Base-by-base conservation (phyloP, 148 eudicot species). In the Rhododendron simsii region DNA sequence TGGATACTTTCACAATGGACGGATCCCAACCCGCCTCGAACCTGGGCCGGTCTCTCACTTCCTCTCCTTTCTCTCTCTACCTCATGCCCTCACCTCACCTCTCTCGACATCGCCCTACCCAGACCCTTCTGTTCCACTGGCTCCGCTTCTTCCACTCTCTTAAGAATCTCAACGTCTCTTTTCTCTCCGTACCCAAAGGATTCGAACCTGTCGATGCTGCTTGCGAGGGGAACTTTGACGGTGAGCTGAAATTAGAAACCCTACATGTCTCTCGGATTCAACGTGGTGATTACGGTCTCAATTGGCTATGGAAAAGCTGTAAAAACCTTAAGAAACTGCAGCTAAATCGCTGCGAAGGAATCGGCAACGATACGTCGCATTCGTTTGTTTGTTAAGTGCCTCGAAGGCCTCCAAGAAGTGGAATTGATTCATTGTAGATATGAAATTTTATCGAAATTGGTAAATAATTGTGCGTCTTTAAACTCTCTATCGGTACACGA, bases 401-500 rank as follows among this genome's bases (percentile, higher is more conserved):
- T 55, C 20, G 16, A 55, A 15, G 61, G 61, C 61, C 61, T 55
- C 61, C 61, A 16, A 55, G 61, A 55, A 55, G 5, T 55, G 61
- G 21, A 16, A 55, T 55, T 55, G 61, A 16, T 15, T 15, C 6
- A 1, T 15, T 55, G 61, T 16, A 0, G 5, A 55, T 3, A 55
- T 55, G 21, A 55, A 16, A 55, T 16, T 55, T 16, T 55, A 0
- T 15, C 61, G 15, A 51, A 2, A 51, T 51, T 51, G 55, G 55
- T 12, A 51, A 2, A 51, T 0, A 51, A 51, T 2, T 55, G 61
- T 55, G 21, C 61, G 21, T 15, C 61, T 55, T 16, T 55, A 16
- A 55, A 6, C 61, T 82, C 91, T 45, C 50, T 94, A 15, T 85
- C 92, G 83, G 86, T 94, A 28, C 86, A 92, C 78, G 95, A 94